A percentile compares a stretch with the other conserved stretches of the same genome.
These are phyloP conservation scores for Salpingoeca rosetta DNA, from an alignment of 78 protist species.

Conservation along the genomic window DNA sequence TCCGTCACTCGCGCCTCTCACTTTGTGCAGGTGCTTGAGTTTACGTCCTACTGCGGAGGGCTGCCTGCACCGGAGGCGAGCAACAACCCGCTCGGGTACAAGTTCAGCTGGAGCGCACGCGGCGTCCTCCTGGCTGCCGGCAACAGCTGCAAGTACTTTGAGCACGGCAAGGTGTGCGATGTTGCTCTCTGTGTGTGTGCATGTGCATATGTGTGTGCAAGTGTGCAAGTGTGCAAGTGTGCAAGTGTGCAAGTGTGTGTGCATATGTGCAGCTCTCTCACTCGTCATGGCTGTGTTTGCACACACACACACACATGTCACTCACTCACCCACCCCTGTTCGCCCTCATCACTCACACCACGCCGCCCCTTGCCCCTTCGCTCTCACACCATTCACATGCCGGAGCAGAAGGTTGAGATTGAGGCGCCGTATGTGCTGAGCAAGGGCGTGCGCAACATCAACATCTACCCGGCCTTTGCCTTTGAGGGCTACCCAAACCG, in stretches of 20 bases:
- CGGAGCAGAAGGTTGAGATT: background rate
- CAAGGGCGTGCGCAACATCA: background rate
- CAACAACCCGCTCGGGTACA: constrained; percentile 68
- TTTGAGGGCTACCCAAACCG: constrained; percentile 66
- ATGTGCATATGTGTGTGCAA: background rate
- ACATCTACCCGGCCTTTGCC: constrained; percentile 25
- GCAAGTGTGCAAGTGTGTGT: background rate
- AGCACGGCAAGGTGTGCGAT: constrained; percentile 32
- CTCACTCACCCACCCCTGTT: too few relatives aligned
- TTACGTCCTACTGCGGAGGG: constrained; percentile 47
- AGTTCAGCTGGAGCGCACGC: constrained; percentile 63
- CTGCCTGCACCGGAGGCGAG: constrained; percentile 56
- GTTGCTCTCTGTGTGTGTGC: background rate
- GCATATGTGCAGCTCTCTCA: background rate
- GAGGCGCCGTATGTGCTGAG: constrained; percentile 8
- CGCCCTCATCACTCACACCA: too few relatives aligned
- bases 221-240: background rate
- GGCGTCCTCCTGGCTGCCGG: constrained; percentile 58
- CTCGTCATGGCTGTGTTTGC: background rate
- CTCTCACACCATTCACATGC: too few relatives aligned
- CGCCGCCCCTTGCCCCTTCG: too few relatives aligned
- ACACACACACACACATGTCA: background rate
- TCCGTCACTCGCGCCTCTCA: too few relatives aligned
- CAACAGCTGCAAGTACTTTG: constrained; percentile 35
- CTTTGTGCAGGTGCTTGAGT: background rate